phyloP scores from a whole-genome alignment of 768 basidiomycete genomes.

The Mycena galericulata region DNA sequence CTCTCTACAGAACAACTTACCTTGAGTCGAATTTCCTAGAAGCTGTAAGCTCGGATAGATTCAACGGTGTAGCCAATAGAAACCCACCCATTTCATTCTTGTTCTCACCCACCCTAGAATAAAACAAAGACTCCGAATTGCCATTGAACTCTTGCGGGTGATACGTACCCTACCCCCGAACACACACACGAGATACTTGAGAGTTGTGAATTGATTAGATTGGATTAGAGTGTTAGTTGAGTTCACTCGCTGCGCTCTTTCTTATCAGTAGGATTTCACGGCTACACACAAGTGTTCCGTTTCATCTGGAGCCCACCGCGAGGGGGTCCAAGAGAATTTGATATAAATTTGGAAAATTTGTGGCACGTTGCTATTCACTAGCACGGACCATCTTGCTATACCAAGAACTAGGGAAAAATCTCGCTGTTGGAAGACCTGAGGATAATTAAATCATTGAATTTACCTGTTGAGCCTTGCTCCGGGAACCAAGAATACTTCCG shows the following conservation, averaged over 20 bases:
- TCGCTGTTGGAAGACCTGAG: neutral
- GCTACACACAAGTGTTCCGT: slow-evolving; percentile 2
- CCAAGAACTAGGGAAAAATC: neutral
- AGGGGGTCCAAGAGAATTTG: neutral
- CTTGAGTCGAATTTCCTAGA: neutral
- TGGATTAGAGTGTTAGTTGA: neutral
- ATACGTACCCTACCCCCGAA: slow-evolving; percentile 39
- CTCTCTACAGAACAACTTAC: no score
- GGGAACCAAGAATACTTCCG: neutral
- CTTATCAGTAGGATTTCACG: neutral
- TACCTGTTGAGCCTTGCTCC: neutral
- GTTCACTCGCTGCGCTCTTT: neutral
- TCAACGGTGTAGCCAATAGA: neutral
- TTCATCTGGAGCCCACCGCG: slow-evolving; percentile 10
- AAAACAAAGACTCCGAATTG: neutral
- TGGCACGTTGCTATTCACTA: neutral
- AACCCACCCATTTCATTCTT: neutral
- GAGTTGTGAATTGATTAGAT: neutral
- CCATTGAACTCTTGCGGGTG: neutral
- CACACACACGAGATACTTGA: slow-evolving; percentile 7
- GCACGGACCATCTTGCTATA: neutral
- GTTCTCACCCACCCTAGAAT: neutral
- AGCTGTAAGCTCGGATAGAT: slow-evolving; percentile 1
- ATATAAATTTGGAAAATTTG: neutral
- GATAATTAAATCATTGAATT: no score